These are phyloP conservation scores for Coprinopsis marcescibilis DNA, from an alignment of 768 basidiomycete species.

Conservation along the genomic window DNA sequence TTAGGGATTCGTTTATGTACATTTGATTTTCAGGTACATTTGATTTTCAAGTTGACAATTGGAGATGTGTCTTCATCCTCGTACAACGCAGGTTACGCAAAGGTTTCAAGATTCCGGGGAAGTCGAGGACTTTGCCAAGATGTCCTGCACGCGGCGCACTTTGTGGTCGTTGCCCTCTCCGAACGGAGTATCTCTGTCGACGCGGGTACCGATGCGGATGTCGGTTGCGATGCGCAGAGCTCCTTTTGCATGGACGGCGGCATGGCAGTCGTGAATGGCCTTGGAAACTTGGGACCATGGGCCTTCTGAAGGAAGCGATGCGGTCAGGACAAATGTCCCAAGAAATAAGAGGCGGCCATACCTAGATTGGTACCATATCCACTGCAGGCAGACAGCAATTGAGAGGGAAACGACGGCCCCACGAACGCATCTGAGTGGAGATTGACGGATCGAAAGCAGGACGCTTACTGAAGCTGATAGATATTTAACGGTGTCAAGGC, in stretches of 20 bases:
- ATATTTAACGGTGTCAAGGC: slow-evolving; percentile 11
- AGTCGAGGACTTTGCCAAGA: slow-evolving; percentile 33
- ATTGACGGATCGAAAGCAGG: not conserved
- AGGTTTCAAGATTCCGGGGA: too few species aligned
- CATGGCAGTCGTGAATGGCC: slow-evolving; percentile 89
- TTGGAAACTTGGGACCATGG: slow-evolving; percentile 80
- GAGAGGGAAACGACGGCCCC: not conserved
- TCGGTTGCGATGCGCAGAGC: slow-evolving; percentile 81
- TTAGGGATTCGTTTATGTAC: too few species aligned
- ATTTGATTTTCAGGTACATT: too few species aligned
- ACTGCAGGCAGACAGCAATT: slow-evolving; percentile 31
- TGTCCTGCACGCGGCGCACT: slow-evolving; percentile 74
- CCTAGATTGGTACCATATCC: slow-evolving; percentile 92
- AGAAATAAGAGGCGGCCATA: slow-evolving; percentile 17
- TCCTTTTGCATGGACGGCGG: slow-evolving; percentile 75
- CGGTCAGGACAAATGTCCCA: not conserved
- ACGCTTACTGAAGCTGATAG: slow-evolving; percentile 61
- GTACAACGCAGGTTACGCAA: too few species aligned
- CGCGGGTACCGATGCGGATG: slow-evolving; percentile 90
- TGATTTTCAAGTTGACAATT: too few species aligned
- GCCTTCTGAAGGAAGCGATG: slow-evolving; percentile 47
- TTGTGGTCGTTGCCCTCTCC: slow-evolving; percentile 78
- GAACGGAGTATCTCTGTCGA: slow-evolving; percentile 55
- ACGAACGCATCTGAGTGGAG: not conserved
- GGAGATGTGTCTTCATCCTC: too few species aligned